Evolutionary conservation across 768 basidiomycete species (phyloP).

Genomic region (Glaciozyma martinii): DNA sequence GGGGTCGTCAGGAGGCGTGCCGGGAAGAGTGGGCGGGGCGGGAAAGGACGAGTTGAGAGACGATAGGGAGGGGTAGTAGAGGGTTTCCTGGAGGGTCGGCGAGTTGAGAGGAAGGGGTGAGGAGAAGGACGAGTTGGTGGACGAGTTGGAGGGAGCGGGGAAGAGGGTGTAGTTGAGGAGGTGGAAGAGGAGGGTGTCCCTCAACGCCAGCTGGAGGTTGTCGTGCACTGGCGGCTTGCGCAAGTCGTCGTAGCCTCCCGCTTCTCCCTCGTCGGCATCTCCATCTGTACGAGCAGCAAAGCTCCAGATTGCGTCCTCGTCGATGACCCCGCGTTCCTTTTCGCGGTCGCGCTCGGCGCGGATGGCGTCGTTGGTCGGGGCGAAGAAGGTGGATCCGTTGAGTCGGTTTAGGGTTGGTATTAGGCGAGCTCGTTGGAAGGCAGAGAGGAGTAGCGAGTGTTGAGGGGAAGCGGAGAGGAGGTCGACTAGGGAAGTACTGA

Average conservation of each 20-base stretch:
- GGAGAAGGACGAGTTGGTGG: conserved; percentile 10
- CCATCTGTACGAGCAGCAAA: conserved; percentile 28
- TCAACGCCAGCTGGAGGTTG: conserved; percentile 71
- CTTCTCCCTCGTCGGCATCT: conserved; percentile 42
- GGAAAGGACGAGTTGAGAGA: conserved; percentile 24
- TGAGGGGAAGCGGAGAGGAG: conserved; percentile 48
- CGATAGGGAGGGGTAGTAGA: conserved; percentile 64
- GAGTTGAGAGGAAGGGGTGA: conserved; percentile 41
- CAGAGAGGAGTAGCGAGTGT: conserved; percentile 51
- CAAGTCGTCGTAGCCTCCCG: background rate
- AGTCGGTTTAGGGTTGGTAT: conserved; percentile 86
- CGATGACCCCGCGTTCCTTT: background rate
- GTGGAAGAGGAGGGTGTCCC: conserved; percentile 91
- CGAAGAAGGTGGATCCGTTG: conserved; percentile 75
- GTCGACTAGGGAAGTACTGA: conserved; percentile 59
- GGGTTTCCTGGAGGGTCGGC: conserved; percentile 59
- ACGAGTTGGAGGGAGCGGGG: conserved; percentile 41
- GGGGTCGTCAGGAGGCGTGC: conserved; percentile 15
- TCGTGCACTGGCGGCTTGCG: conserved; percentile 44
- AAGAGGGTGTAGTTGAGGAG: conserved; percentile 70
- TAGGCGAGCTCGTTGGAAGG: conserved; percentile 75
- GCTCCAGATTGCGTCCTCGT: conserved; percentile 6
- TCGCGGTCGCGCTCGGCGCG: conserved; percentile 36
- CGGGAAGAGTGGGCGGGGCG: conserved; percentile 19
- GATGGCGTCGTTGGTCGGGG: conserved; percentile 89